A percentile compares a stretch with the other conserved stretches of the same genome.
Conservation (phyloP, 768 basidiomycete genomes). For the Coprinopsis sp. region DNA sequence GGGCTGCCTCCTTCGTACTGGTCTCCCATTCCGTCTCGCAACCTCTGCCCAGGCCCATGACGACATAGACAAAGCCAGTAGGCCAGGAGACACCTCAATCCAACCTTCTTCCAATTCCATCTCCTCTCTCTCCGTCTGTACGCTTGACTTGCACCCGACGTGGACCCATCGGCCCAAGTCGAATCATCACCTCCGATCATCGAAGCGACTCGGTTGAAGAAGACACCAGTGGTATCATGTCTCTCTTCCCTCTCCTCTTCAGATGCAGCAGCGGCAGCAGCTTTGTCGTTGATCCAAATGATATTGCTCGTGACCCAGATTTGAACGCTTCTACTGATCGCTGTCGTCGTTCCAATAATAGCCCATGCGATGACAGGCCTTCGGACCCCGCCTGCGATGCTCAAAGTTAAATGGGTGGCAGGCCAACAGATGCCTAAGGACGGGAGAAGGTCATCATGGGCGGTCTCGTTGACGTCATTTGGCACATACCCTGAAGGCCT, state of each 20-base stretch:
- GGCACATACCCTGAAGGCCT: conserved; percentile 64
- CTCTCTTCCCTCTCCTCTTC: conserved; percentile 13
- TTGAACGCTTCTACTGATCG: conserved; percentile 76
- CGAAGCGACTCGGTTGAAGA: conserved; percentile 1
- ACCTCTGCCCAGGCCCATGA: conserved; percentile 76
- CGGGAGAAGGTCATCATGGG: not conserved
- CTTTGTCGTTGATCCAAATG: conserved; percentile 33
- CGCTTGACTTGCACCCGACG: not conserved
- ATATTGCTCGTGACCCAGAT: conserved; percentile 97
- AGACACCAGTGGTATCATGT: not conserved
- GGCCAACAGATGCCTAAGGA: conserved; percentile 88
- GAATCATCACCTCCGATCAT: conserved; percentile 3
- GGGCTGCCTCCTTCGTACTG: conserved; percentile 1
- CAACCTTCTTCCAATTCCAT: conserved; percentile 81
- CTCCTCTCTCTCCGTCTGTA: conserved; percentile 6
- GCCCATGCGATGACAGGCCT: conserved; percentile 90
- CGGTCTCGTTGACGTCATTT: conserved; percentile 1
- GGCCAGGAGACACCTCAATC: conserved; percentile 67
- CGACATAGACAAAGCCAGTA: conserved; percentile 66
- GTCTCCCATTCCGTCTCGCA: conserved; percentile 39
- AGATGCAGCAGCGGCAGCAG: not conserved
- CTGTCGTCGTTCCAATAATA: conserved; percentile 84
- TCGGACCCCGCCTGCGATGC: conserved; percentile 58
- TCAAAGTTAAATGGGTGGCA: conserved; percentile 81
- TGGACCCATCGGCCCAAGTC: conserved; percentile 1